Conservation (phyloP, 148 eudicot species). For the Vaccinium darrowii region DNA sequence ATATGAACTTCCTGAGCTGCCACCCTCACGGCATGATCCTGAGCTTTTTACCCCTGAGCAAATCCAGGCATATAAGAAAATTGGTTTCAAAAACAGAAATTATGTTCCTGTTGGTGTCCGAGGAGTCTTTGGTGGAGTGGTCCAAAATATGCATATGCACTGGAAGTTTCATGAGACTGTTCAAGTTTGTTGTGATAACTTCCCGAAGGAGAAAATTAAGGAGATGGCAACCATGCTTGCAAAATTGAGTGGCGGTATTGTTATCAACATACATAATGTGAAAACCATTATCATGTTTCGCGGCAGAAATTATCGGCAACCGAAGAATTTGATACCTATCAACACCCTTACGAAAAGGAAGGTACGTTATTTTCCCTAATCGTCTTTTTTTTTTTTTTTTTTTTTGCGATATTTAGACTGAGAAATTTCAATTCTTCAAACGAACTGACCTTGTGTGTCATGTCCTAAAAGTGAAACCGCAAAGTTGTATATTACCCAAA, state of each 20-base stretch:
- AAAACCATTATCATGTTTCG: conserved; percentile 98
- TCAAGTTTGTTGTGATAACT: conserved; percentile 98
- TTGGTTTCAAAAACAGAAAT: conserved; percentile 91
- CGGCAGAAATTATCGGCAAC: conserved; percentile 95
- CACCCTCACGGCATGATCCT: conserved; percentile 90
- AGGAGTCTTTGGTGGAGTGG: conserved; percentile 99
- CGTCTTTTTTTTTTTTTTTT: not conserved
- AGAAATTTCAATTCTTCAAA: not conserved
- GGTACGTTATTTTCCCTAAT: conserved; percentile 35
- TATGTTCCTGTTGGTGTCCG: conserved; percentile 96
- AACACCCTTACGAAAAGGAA: conserved; percentile 96
- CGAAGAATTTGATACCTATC: conserved; percentile 88
- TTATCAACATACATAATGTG: conserved; percentile 87
- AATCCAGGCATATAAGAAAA: conserved; percentile 86
- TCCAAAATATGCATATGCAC: conserved; percentile 97
- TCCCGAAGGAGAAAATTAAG: conserved; percentile 93
- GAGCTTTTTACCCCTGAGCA: conserved; percentile 91
- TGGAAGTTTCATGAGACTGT: conserved; percentile 99
- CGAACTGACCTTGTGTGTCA: not conserved
- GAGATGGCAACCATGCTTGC: conserved; percentile 96
- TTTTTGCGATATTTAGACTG: not conserved
- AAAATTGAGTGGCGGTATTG: conserved; percentile 94
- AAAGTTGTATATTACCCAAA: not conserved
- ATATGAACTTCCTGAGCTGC: conserved; percentile 94
- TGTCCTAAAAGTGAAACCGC: not conserved